A percentile compares a stretch with the other conserved stretches of the same genome.
These are phyloP conservation scores for Anthracocystis panici-leucophaei DNA, from an alignment of 1,284 basidiomycete species.

Conservation along the genomic window DNA sequence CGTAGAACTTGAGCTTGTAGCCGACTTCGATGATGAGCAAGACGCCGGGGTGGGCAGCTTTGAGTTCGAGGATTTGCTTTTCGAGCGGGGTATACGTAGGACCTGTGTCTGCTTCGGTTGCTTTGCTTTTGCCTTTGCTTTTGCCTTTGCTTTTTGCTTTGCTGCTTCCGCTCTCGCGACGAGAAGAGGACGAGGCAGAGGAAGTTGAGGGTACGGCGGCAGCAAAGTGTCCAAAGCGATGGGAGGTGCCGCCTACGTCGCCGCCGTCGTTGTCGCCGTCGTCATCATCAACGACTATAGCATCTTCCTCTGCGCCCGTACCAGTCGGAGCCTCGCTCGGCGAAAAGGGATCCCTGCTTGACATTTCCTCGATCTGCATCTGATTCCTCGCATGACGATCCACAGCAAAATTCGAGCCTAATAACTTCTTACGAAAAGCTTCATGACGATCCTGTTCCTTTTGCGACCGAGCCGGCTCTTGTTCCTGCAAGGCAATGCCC, in stretches of 20 bases:
- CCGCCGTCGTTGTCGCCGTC: slow-evolving; percentile 5
- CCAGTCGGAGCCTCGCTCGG: not conserved
- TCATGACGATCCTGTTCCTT: slow-evolving; percentile 21
- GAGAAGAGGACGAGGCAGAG: slow-evolving; percentile 6
- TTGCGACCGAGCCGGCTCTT: not conserved
- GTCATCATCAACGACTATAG: slow-evolving; percentile 18
- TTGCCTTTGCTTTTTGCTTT: slow-evolving; percentile 62
- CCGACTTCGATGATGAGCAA: slow-evolving; percentile 82
- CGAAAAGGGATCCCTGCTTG: slow-evolving; percentile 17
- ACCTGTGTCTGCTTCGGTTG: slow-evolving; percentile 28
- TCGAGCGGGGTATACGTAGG: slow-evolving; percentile 72
- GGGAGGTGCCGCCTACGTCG: not conserved
- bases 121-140: slow-evolving; percentile 26
- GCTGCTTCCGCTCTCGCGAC: slow-evolving; percentile 53
- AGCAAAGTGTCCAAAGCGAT: slow-evolving; percentile 32
- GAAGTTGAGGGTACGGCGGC: slow-evolving; percentile 5
- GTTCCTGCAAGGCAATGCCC: slow-evolving; percentile 3
- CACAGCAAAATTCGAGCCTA: slow-evolving; percentile 37
- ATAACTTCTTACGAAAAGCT: slow-evolving; percentile 34
- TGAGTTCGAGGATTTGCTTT: slow-evolving; percentile 65
- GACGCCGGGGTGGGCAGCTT: slow-evolving; percentile 75
- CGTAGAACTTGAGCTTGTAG: slow-evolving; percentile 79
- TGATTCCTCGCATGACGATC: slow-evolving; percentile 39
- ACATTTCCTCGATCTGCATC: slow-evolving; percentile 37
- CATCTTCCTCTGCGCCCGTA: slow-evolving; percentile 5